Evolutionary conservation across 1,284 basidiomycete genomes (phyloP), one percentile per base, ranked within the genome.

Genomic region (Pseudozyma hubeiensis): DNA sequence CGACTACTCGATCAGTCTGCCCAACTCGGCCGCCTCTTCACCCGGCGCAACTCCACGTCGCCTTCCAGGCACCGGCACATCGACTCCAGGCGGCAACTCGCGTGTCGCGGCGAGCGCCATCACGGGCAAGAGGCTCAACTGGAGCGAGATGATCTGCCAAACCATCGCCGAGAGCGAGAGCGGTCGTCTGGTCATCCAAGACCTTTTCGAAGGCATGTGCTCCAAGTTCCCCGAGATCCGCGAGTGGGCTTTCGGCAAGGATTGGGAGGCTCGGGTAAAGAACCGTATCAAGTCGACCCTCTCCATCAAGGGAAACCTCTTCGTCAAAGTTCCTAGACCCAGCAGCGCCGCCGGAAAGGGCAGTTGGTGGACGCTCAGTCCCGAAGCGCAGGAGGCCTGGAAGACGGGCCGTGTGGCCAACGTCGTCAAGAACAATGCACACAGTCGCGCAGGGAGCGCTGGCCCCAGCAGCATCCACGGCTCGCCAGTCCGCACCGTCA

Each of bases 221-320:
- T 59, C 63, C 60, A 78, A 79, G 41, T 83, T 81, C 49, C 81
- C 81, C 6, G 81, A 79, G 48, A 76, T 82, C 39, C 70, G 76
- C 16, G 81, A 83, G 43, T 82, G 81, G 81, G 81, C 81, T 14
- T 72, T 79, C 35, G 81, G 78, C 52, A 79, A 80, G 37, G 81
- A 82, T 53, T 83, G 81, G 81, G 81, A 83, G 53, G 78, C 76
- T 7, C 74, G 81, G 4, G 81, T 83, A 45, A 83, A 83, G 72
- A 83, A 83, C 44, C 71, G 81, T 2, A 83, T 83, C 78, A 83
- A 83, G 61, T 83, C 81, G 24, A 83, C 81, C 10, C 67, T 83
- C 10, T 83, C 81, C 7, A 83, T 82, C 67, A 83, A 83, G 49
- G 74, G 77, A 35, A 77, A 82, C 43, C 69, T 83, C 29, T 83